Evolutionary conservation across 2,329 filamentous ascomycete species (phyloP), one percentile per base, ranked within the genome.

Genomic region (Aspergillus alliaceus): DNA sequence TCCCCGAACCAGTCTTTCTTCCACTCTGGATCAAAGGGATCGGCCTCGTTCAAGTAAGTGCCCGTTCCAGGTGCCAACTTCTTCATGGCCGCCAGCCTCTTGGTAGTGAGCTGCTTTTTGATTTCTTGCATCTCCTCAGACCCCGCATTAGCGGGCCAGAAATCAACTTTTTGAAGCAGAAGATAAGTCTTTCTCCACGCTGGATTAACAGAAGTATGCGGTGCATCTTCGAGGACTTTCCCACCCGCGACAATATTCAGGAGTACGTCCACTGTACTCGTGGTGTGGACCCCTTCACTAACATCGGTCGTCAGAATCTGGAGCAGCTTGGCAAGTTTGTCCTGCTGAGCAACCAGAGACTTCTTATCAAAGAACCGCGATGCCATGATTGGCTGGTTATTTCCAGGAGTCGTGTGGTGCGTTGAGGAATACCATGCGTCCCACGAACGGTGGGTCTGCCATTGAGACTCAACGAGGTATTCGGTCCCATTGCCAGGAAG

Each of bases 41-140:
- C 61, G 0, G 62, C 63, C 44, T 66, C 64, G 40, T 66, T 66
- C 29, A 56, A 15, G 35, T 65, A 65, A 1, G 57, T 61, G 11
- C 61, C 64, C 57, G 53, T 59, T 9, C 53, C 62, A 25, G 63
- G 61, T 8, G 61, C 50, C 15, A 70, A 48, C 12, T 51, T 47
- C 34, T 65, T 65, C 34, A 71, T 63, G 1, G 62, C 62, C 4
- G 44, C 46, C 22, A 62, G n/a, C 40, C 61, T 64, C 2, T 22
- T 55, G 20, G 15, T 12, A 6, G 58, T 59, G 44, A 56, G 32
- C 2, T 57, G 44, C 6, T 56, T 39, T 20, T 50, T 53, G 51
- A 59, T 3, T 4, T 40, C 12, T 11, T 57, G 37, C 2, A 57
- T 55, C 31, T 47, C 51, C 27, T 37, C 35, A 15, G 29, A 4